Conservation (phyloP, 805 yeast species). For the Nakazawaea ambrosiae region DNA sequence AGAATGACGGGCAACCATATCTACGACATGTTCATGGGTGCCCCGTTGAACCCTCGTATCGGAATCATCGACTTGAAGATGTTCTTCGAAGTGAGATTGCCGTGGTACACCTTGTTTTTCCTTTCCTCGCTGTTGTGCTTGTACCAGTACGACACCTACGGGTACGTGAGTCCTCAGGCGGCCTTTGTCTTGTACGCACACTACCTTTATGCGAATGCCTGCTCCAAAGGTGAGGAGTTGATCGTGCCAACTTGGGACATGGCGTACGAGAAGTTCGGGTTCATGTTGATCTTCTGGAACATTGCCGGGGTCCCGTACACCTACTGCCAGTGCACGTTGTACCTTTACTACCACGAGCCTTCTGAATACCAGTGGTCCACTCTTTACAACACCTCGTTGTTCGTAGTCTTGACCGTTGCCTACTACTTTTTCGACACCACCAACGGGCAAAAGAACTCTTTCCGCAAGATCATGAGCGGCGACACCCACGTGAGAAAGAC, state of each 20-base stretch:
- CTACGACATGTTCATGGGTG: constrained; percentile 95
- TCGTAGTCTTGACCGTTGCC: constrained; percentile 52
- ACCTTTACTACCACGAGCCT: constrained; percentile 77
- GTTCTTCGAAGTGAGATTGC: constrained; percentile 96
- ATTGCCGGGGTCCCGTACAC: constrained; percentile 99
- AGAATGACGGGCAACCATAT: constrained; percentile 87
- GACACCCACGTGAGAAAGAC: constrained; percentile 71
- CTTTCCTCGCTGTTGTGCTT: constrained; percentile 66
- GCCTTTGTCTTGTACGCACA: constrained; percentile 72
- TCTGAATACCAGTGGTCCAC: constrained; percentile 71
- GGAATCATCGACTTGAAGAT: constrained; percentile 91
- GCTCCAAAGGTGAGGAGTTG: constrained; percentile 95
- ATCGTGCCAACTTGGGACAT: constrained; percentile 99
- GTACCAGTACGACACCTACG: constrained; percentile 77
- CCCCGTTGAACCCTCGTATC: constrained; percentile 91
- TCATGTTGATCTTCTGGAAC: constrained; percentile 98
- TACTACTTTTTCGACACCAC: constrained; percentile 93
- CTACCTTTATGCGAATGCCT: constrained; percentile 93
- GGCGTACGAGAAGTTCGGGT: constrained; percentile 99
- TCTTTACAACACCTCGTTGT: constrained; percentile 49
- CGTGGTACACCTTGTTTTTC: constrained; percentile 90
- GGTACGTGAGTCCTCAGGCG: constrained; percentile 72
- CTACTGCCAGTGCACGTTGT: constrained; percentile 90
- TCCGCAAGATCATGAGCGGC: constrained; percentile 80
- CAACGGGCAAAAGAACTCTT: constrained; percentile 91